phyloP scores from a whole-genome alignment of 106 monocot genomes.

The Dactylorhiza incarnata region DNA sequence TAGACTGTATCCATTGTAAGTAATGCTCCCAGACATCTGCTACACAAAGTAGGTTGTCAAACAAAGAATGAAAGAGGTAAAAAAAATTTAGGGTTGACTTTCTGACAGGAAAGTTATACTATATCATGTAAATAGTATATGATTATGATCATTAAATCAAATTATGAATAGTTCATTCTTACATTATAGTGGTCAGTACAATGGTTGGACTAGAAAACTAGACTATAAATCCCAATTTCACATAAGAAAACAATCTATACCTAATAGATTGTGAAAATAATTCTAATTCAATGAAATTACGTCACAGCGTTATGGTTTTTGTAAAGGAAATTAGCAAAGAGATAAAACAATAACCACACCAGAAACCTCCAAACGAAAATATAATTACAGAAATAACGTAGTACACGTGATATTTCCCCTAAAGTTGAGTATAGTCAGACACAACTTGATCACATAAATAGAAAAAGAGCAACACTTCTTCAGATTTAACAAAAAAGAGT shows the following conservation, averaged over 20 bases:
- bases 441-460: too few species aligned
- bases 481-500: too few species aligned
- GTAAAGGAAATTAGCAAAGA: too few species aligned
- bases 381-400: too few species aligned
- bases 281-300: too few species aligned
- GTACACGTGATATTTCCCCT: too few species aligned
- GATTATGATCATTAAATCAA: background rate
- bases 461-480: too few species aligned
- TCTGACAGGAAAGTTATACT: background rate
- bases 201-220: background rate
- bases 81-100: background rate
- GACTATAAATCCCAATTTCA: background rate
- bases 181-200: background rate
- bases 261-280: background rate
- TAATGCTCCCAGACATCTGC: slow-evolving; percentile 82
- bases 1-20: slow-evolving; percentile 75
- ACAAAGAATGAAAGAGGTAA: background rate
- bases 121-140: background rate
- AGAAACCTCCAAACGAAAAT: too few species aligned
- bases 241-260: background rate
- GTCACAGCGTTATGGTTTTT: too few species aligned
- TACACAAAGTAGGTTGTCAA: slow-evolving; percentile 1
- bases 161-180: background rate
- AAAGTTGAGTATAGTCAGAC: too few species aligned
- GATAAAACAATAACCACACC: too few species aligned